Conservation (phyloP, 805 yeast species). For the Starmerella potacharoeniae region DNA sequence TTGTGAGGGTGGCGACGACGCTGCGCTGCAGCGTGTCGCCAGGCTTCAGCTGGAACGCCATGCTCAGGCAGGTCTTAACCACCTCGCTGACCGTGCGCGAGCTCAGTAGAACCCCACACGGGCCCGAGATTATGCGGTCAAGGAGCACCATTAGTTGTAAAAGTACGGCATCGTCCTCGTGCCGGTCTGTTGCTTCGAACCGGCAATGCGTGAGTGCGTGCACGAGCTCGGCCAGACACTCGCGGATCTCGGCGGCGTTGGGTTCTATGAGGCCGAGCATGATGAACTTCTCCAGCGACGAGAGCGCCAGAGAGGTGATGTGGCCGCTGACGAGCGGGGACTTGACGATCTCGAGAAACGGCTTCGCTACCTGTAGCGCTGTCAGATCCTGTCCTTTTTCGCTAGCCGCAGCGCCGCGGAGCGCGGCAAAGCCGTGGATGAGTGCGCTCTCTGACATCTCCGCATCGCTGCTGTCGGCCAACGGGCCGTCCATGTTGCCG, state of each 20-base stretch:
- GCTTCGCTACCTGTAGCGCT: slow-evolving; percentile 65
- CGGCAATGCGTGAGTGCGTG: slow-evolving; percentile 83
- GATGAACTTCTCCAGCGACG: slow-evolving; percentile 62
- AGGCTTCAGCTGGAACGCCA: slow-evolving; percentile 86
- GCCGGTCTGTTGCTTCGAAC: slow-evolving; percentile 88
- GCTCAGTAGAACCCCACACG: slow-evolving; percentile 52
- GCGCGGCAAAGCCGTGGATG: slow-evolving; percentile 64
- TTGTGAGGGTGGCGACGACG: slow-evolving; percentile 40
- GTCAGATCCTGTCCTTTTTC: slow-evolving; percentile 47
- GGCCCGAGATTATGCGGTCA: slow-evolving; percentile 55
- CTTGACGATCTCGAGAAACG: slow-evolving; percentile 72
- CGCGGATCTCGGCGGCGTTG: slow-evolving; percentile 43
- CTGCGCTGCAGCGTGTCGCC: slow-evolving; percentile 80
- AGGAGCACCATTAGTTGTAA: slow-evolving; percentile 69
- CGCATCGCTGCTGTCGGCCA: not conserved
- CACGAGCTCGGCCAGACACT: slow-evolving; percentile 52
- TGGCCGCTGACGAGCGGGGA: slow-evolving; percentile 77
- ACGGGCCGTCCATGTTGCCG: not conserved
- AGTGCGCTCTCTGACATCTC: slow-evolving; percentile 42
- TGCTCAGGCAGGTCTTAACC: slow-evolving; percentile 77
- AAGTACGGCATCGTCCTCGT: slow-evolving; percentile 82
- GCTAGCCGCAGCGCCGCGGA: slow-evolving; percentile 56
- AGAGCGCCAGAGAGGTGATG: slow-evolving; percentile 71
- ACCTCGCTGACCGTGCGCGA: slow-evolving; percentile 81
- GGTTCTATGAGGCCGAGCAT: slow-evolving; percentile 53